Conservation (phyloP, 768 basidiomycete species). For the Amanita rubescens region DNA sequence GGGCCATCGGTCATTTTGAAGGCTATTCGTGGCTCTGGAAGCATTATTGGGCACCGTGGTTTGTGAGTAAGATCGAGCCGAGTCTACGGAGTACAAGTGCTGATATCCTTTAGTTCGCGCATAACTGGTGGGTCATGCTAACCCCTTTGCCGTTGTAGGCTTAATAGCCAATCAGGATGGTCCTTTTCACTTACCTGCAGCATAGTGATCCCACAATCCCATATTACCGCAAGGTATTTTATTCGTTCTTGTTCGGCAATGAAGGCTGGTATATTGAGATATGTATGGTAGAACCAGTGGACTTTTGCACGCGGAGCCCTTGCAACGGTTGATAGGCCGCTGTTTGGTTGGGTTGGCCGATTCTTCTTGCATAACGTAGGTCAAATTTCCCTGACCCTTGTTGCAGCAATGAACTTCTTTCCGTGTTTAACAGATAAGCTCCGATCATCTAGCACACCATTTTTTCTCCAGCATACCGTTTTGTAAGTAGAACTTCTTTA, state of each 20-base stretch:
- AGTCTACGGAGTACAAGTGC: background rate
- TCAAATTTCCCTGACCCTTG: background rate
- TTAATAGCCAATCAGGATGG: conserved; percentile 36
- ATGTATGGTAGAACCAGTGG: conserved; percentile 35
- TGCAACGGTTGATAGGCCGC: conserved; percentile 51
- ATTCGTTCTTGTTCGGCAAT: background rate
- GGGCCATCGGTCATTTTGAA: conserved; percentile 19
- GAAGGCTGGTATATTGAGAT: background rate
- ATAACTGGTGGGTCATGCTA: conserved; percentile 31
- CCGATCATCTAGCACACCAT: conserved; percentile 52
- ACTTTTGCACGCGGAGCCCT: conserved; percentile 54
- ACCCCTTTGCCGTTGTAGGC: background rate
- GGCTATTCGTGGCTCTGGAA: conserved; percentile 28
- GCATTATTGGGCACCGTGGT: conserved; percentile 43
- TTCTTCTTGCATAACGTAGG: conserved; percentile 50
- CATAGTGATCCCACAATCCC: conserved; percentile 55
- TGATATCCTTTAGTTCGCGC: conserved; percentile 28
- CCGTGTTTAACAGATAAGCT: conserved; percentile 27
- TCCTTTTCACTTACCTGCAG: conserved; percentile 55
- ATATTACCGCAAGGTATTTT: conserved; percentile 41
- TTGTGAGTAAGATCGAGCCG: conserved; percentile 27
- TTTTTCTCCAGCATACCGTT: conserved; percentile 54
- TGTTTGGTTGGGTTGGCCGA: conserved; percentile 52
- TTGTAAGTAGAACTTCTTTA: conserved; percentile 31
- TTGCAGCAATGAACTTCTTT: background rate